A percentile compares a stretch with the other conserved stretches of the same genome.
phyloP scores from a whole-genome alignment of 2,329 filamentous ascomycete species.

The Fusarium sp. region DNA sequence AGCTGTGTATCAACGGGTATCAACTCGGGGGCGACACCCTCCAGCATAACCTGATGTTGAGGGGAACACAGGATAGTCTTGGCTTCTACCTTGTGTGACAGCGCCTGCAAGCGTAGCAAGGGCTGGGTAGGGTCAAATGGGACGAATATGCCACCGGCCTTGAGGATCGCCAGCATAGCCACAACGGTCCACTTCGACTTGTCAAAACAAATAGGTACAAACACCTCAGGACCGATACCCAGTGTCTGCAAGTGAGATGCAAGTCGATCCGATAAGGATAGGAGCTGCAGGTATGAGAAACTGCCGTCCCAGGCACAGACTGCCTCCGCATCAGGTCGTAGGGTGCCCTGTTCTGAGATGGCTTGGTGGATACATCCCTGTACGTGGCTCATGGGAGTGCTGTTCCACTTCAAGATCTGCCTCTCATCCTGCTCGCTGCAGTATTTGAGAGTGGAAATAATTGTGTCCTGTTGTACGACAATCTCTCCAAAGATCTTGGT shows the following conservation, averaged over 20 bases:
- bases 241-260: conserved; percentile 41
- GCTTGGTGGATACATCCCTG: conserved; percentile 58
- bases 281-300: conserved; percentile 56
- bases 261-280: conserved; percentile 53
- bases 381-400: conserved; percentile 24
- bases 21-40: conserved; percentile 23
- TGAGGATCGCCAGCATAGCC: conserved; percentile 45
- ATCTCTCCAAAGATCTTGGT: conserved; percentile 60
- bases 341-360: conserved; percentile 52
- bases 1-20: conserved; percentile 34
- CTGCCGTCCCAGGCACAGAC: conserved; percentile 59
- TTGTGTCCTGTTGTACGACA: conserved; percentile 52
- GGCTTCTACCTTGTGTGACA: conserved; percentile 34
- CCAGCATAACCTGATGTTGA: conserved; percentile 31
- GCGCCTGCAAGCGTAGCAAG: conserved; percentile 20
- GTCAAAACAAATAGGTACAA: conserved; percentile 47
- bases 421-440: conserved; percentile 64
- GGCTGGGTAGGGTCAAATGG: conserved; percentile 42
- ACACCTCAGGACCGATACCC: conserved; percentile 44
- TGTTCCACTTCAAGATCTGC: conserved; percentile 55
- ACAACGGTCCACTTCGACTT: conserved; percentile 48
- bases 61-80: conserved; percentile 37
- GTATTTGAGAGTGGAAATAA: conserved; percentile 57
- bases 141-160: conserved; percentile 44
- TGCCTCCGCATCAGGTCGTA: conserved; percentile 52